These are phyloP conservation scores for Pseudotulostoma volvatum DNA, from an alignment of 495 filamentous ascomycete species.

Conservation along the genomic window DNA sequence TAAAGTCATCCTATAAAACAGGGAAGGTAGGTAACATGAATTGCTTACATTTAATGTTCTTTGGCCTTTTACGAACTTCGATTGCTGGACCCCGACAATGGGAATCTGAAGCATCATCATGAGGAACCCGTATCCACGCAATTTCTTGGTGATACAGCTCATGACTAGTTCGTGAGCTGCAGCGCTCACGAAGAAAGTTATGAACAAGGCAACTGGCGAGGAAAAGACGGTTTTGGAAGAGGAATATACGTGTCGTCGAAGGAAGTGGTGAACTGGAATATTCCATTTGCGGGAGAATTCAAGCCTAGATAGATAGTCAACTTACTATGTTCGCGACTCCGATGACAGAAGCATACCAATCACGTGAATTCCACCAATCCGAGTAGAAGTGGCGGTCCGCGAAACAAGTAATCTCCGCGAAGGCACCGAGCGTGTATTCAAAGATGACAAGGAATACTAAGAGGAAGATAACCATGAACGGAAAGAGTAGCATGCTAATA, in stretches of 20 bases:
- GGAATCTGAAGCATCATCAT: constrained; percentile 94
- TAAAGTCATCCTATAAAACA: no score
- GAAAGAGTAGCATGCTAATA: constrained; percentile 87
- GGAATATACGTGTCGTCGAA: constrained; percentile 85
- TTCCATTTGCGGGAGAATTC: constrained; percentile 98
- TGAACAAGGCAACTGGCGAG: constrained; percentile 62
- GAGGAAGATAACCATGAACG: constrained; percentile 92
- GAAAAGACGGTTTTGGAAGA: constrained; percentile 60
- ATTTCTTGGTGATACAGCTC: constrained; percentile 95
- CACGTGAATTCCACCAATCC: constrained; percentile 76
- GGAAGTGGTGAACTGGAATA: constrained; percentile 93
- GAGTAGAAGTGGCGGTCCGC: constrained; percentile 91
- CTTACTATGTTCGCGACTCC: neutral
- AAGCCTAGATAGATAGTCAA: constrained; percentile 44
- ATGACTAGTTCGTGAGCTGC: constrained; percentile 90
- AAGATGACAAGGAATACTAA: constrained; percentile 95
- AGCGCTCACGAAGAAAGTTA: constrained; percentile 83
- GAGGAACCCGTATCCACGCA: constrained; percentile 83
- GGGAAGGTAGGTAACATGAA: no score
- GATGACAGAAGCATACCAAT: constrained; percentile 23
- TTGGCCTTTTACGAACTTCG: constrained; percentile 51
- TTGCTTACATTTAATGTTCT: constrained; percentile 53
- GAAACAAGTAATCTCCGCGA: constrained; percentile 85
- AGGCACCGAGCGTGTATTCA: constrained; percentile 88
- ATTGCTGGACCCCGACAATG: constrained; percentile 79